Evolutionary conservation across 2,329 filamentous ascomycete genomes (phyloP), one percentile per base, ranked within the genome.

Genomic region (Ceratocystis ficicola): DNA sequence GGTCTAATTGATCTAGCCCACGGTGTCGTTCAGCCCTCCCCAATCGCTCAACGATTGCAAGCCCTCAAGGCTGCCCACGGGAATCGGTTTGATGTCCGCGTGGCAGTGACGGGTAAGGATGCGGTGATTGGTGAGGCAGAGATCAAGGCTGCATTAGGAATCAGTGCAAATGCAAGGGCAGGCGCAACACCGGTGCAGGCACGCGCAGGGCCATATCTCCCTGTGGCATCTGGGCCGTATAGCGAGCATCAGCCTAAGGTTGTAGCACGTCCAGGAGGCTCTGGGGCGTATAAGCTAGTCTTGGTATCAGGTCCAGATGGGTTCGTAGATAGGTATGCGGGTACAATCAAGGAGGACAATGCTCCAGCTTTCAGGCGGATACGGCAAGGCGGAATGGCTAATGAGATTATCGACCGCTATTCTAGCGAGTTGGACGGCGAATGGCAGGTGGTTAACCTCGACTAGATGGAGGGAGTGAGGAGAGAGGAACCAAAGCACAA

Each of bases 291-390:
- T 69, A 86, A 85, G 68, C 73, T 96, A 22, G 78, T 96, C n/a
- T 79, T 96, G 66, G 83, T 97, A 1, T 95, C 91, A 0, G 94
- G 94, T 0, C 93, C 94, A 0, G 90, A 95, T 65, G 93, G 94
- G 0, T 97, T 97, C 75, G 81, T 97, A 48, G 81, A 83, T 55
- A 82, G 87, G 69, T 89, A 88, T 76, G 90, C 90, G 1, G 93
- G 94, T 1, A 79, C 36, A 22, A 64, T 68, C 7, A 59, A 48
- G 10, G 32, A 65, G 28, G 65, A 69, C 48, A 63, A 62, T 44
- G 67, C 64, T 4, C 67, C 67, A 8, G 64, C 67, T 8, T 68
- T 63, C 20, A 50, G 67, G 10, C 61, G 67, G 12, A 55, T 68
- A n/a, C 46, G 67, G 17, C 36, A 62, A 8, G 67, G 66, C 30